These are phyloP conservation scores for Hyphodiscus hymeniophilus DNA, from an alignment of 495 filamentous ascomycete species.

Conservation along the genomic window DNA sequence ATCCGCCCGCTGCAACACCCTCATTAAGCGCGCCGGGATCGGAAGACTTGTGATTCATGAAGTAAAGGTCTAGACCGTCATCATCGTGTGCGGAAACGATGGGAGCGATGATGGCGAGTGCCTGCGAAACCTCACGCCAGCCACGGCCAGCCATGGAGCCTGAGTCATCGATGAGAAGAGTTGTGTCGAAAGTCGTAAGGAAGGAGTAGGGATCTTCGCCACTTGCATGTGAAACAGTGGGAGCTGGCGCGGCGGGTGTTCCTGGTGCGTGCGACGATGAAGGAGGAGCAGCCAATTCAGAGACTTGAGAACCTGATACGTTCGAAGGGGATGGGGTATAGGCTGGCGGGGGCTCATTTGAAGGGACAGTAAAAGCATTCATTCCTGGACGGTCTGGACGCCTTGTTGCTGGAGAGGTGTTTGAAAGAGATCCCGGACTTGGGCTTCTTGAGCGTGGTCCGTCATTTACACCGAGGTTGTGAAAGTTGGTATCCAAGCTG, in stretches of 20 bases:
- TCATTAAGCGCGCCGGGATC: conserved; percentile 12
- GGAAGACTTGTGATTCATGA: conserved; percentile 58
- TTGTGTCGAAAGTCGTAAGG: conserved; percentile 78
- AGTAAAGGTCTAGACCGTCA: conserved; percentile 93
- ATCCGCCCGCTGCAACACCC: conserved; percentile 35
- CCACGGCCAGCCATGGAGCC: conserved; percentile 71
- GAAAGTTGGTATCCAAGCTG: neutral
- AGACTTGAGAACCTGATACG: conserved; percentile 18
- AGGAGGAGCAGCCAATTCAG: conserved; percentile 2
- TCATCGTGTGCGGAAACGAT: conserved; percentile 76
- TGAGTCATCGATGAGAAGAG: conserved; percentile 92
- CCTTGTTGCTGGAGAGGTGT: conserved; percentile 19
- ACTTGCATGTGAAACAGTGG: neutral
- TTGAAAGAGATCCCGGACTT: conserved; percentile 6
- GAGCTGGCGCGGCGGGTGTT: conserved; percentile 3
- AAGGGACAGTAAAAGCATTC: conserved; percentile 28
- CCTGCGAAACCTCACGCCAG: conserved; percentile 70
- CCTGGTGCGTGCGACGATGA: conserved; percentile 1
- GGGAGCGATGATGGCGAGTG: conserved; percentile 69
- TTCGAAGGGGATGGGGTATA: conserved; percentile 30
- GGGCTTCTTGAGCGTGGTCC: neutral
- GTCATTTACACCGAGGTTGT: too few species aligned
- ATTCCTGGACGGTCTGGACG: conserved; percentile 28
- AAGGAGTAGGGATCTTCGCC: conserved; percentile 71
- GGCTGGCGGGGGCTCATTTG: conserved; percentile 39